phyloP scores from a whole-genome alignment of 2,329 filamentous ascomycete species.

The Fusarium vanettenii region DNA sequence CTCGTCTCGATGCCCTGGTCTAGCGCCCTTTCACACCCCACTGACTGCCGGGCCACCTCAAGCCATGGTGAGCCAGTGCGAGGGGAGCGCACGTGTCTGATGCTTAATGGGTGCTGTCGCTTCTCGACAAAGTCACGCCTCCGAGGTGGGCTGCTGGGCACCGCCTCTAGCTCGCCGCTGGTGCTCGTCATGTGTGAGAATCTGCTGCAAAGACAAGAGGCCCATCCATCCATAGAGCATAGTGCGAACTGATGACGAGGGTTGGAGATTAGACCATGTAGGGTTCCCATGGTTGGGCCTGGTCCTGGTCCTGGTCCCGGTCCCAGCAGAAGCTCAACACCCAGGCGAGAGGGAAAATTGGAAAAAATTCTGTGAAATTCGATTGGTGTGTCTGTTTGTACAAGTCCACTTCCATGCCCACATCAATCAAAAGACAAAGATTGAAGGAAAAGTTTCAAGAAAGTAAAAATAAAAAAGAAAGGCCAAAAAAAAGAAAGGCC shows the following conservation, averaged over 20 bases:
- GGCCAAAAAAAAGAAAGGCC: background rate
- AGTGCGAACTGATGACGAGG: slow-evolving; percentile 24
- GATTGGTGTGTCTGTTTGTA: slow-evolving; percentile 45
- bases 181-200: slow-evolving; percentile 17
- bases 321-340: slow-evolving; percentile 18
- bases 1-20: slow-evolving; percentile 33
- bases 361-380: slow-evolving; percentile 39
- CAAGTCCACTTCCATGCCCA: slow-evolving; percentile 43
- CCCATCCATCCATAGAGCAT: background rate
- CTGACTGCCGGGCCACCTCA: slow-evolving; percentile 29
- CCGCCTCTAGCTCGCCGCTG: slow-evolving; percentile 25
- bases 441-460: slow-evolving; percentile 11
- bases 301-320: background rate
- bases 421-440: slow-evolving; percentile 35
- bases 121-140: slow-evolving; percentile 33
- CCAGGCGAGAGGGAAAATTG: slow-evolving; percentile 8
- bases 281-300: slow-evolving; percentile 25
- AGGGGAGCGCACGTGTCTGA: slow-evolving; percentile 49
- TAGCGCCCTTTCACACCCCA: slow-evolving; percentile 38
- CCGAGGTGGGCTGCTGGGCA: slow-evolving; percentile 26
- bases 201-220: slow-evolving; percentile 5
- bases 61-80: slow-evolving; percentile 29
- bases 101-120: slow-evolving; percentile 47
- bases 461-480: background rate
- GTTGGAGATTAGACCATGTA: slow-evolving; percentile 38